Evolutionary conservation across 176 grass and related monocot species (phyloP).

Genomic region (Zoysia japonica): DNA sequence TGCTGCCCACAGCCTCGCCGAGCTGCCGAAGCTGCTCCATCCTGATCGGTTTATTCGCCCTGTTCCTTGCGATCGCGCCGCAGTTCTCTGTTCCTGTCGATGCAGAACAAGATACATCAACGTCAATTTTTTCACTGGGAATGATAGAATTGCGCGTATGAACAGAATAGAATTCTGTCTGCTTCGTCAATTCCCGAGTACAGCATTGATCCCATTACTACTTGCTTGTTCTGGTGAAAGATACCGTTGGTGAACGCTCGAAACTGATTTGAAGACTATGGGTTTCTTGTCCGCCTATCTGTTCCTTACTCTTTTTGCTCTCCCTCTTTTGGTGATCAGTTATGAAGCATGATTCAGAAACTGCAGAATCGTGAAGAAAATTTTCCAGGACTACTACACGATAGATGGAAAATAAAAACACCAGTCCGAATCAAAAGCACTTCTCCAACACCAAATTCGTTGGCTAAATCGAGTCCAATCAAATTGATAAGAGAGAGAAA

Average conservation of each 20-base stretch:
- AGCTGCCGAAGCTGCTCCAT: constrained; percentile 93
- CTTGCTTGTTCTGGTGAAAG: neutral
- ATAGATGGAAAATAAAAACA: neutral
- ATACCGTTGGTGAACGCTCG: neutral
- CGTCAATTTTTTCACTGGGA: constrained; percentile 23
- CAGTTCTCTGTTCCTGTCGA: constrained; percentile 15
- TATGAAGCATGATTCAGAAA: constrained; percentile 4
- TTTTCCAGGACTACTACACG: neutral
- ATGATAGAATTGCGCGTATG: neutral
- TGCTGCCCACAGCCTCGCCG: constrained; percentile 65
- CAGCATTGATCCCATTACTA: neutral
- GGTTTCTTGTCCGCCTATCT: neutral
- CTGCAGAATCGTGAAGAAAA: neutral
- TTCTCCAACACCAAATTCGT: neutral
- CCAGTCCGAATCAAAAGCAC: neutral
- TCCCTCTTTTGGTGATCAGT: neutral
- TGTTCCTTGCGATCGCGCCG: neutral
- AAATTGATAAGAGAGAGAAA: neutral
- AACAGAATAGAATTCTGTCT: neutral
- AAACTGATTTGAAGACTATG: neutral
- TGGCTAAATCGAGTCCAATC: neutral
- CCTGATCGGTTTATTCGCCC: neutral
- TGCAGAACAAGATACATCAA: neutral
- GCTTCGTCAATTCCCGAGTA: neutral
- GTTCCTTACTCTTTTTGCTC: constrained; percentile 26